A percentile compares a stretch with the other conserved stretches of the same genome.
Evolutionary conservation across 208 protist genomes (phyloP).

Genomic region (Wallacemonas rigidus): DNA sequence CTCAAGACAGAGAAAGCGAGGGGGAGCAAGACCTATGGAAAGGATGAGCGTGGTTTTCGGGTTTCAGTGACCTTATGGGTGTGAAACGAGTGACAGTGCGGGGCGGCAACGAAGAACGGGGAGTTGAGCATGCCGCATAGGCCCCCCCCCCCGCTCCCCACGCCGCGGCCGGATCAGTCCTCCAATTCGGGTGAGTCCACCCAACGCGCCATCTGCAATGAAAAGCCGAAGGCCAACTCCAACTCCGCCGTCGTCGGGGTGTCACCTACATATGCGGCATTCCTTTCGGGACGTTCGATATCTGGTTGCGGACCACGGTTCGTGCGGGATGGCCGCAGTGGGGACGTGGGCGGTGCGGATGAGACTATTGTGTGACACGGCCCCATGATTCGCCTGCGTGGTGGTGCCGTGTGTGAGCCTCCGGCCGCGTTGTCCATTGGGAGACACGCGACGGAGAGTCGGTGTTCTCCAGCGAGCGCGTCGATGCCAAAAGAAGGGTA

Average conservation of each 20-base stretch:
- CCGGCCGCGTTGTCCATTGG: too few relatives aligned
- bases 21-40: too few relatives aligned
- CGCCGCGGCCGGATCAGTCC: not conserved
- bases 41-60: too few relatives aligned
- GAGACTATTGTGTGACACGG: not conserved
- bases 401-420: too few relatives aligned
- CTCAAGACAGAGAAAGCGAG: too few relatives aligned
- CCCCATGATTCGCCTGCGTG: not conserved
- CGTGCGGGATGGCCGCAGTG: not conserved
- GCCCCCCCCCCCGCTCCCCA: too few relatives aligned
- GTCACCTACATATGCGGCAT: not conserved
- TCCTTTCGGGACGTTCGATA: not conserved
- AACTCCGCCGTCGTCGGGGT: not conserved
- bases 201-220: not conserved
- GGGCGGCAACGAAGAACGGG: conserved; percentile 1
- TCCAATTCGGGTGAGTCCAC: not conserved
- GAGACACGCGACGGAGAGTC: too few relatives aligned
- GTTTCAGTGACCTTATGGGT: too few relatives aligned
- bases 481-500: too few relatives aligned
- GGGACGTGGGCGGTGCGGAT: not conserved
- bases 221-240: not conserved
- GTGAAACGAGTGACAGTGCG: not conserved
- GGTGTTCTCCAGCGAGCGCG: too few relatives aligned
- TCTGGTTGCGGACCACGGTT: not conserved
- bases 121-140: not conserved